These are phyloP conservation scores for Phialophora chinensis DNA, from an alignment of 2,329 filamentous ascomycete species.

Conservation along the genomic window DNA sequence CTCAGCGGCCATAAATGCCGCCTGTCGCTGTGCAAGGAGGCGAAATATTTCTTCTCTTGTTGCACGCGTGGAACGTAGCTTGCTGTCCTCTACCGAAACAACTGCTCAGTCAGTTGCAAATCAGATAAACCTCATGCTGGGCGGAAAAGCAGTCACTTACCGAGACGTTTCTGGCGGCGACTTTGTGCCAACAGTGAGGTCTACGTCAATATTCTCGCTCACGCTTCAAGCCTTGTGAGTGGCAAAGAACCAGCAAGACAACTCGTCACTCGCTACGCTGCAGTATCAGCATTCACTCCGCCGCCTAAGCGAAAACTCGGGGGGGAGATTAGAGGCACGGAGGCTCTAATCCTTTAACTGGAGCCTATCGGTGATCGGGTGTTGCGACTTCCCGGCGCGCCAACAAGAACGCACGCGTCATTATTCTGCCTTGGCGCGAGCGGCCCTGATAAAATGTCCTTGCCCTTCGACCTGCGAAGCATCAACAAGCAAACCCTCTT, in stretches of 20 bases:
- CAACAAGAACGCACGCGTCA: background rate
- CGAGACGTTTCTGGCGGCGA: background rate
- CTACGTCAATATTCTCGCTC: background rate
- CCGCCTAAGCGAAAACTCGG: background rate
- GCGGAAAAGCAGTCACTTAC: background rate
- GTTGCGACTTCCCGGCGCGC: background rate
- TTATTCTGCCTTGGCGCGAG: background rate
- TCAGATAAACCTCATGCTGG: background rate
- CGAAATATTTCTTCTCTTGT: conserved; percentile 1
- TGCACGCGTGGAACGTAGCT: background rate
- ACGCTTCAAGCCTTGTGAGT: background rate
- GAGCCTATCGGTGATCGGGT: background rate
- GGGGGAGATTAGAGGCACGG: background rate
- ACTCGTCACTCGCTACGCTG: background rate
- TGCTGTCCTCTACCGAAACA: background rate
- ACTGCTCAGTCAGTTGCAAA: background rate
- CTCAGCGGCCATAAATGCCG: conserved; percentile 9
- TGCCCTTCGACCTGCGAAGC: conserved; percentile 42
- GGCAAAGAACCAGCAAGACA: background rate
- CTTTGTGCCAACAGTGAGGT: background rate
- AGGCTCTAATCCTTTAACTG: background rate
- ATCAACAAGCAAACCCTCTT: conserved; percentile 40
- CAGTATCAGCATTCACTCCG: background rate
- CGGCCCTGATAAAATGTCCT: conserved; percentile 24
- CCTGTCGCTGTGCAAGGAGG: background rate